phyloP scores from a whole-genome alignment of 176 grass and related monocot species.

The Carex parvula region DNA sequence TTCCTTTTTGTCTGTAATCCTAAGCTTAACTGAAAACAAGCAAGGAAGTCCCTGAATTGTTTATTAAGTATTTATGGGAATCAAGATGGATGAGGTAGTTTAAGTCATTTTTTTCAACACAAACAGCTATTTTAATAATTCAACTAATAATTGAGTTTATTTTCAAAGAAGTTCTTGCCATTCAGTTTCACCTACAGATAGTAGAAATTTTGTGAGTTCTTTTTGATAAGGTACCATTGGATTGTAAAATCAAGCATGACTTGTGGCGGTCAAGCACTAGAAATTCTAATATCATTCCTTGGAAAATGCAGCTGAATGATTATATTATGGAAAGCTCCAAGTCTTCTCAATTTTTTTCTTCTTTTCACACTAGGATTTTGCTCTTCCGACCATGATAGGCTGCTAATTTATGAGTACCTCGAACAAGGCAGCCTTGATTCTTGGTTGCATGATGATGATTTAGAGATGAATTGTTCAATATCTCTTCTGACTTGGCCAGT shows the following conservation, averaged over 20 bases:
- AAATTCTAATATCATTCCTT: neutral
- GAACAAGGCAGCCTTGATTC: conserved; percentile 69
- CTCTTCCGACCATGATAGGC: conserved; percentile 48
- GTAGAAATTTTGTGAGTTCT: neutral
- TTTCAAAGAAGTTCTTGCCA: neutral
- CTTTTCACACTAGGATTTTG: conserved; percentile 50
- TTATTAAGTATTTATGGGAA: neutral
- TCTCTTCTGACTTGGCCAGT: conserved; percentile 38
- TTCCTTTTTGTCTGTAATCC: neutral
- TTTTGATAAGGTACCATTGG: neutral
- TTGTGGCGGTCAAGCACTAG: neutral
- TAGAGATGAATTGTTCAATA: neutral
- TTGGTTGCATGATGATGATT: conserved; percentile 54
- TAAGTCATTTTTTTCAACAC: neutral
- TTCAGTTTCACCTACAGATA: neutral
- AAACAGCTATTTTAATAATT: neutral
- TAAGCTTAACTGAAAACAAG: neutral
- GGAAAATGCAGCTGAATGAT: neutral
- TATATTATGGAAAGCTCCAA: neutral
- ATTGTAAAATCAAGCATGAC: neutral
- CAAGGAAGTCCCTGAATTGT: neutral
- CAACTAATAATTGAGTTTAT: neutral
- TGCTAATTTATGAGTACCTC: conserved; percentile 90
- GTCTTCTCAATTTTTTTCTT: neutral
- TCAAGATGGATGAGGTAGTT: neutral